Conservation (phyloP, 495 filamentous ascomycete species). For the Rostrohypoxylon terebratum region DNA sequence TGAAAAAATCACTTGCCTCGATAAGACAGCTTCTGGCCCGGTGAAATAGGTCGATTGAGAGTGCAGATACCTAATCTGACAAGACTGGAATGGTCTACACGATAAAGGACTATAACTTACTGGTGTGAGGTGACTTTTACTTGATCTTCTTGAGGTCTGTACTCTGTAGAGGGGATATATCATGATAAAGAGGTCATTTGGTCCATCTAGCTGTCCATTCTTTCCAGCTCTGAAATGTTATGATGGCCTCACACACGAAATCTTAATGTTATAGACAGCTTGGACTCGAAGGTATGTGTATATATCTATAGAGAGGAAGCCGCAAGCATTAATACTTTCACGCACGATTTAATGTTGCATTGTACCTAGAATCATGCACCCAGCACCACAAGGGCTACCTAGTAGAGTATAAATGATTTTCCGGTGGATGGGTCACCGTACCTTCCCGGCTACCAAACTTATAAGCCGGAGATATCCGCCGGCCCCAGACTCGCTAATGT, state of each 20-base stretch:
- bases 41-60: conserved; percentile 32
- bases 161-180: neutral
- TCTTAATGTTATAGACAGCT: neutral
- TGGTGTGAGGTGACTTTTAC: neutral
- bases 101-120: neutral
- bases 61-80: conserved; percentile 16
- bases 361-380: neutral
- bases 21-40: conserved; percentile 23
- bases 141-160: neutral
- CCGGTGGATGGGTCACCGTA: neutral
- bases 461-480: conserved; percentile 22
- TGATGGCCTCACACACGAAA: neutral
- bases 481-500: conserved; percentile 19
- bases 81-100: neutral
- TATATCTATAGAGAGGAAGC: neutral
- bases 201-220: neutral
- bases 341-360: neutral
- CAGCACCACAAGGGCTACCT: neutral
- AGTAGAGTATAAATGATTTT: neutral
- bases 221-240: neutral
- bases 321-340: neutral
- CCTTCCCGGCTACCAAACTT: conserved; percentile 1
- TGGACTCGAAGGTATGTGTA: neutral
- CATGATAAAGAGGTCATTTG: conserved; percentile 6
- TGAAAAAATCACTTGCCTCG: conserved; percentile 30